phyloP scores from a whole-genome alignment of 768 basidiomycete species.

The Amanita muscaria region DNA sequence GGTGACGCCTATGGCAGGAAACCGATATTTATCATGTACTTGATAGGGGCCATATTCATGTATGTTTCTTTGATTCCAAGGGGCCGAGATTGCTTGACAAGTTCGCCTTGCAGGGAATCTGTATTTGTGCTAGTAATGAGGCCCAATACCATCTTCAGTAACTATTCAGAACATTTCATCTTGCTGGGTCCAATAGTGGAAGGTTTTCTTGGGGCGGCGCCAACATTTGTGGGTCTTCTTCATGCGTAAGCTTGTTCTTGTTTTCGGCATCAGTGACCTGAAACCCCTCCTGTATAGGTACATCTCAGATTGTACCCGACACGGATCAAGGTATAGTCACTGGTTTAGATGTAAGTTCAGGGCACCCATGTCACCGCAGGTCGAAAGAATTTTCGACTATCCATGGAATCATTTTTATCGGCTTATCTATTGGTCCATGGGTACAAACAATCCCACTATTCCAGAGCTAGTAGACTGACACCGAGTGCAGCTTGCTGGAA shows the following conservation, averaged over 20 bases:
- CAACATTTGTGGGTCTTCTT: conserved; percentile 57
- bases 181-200: conserved; percentile 73
- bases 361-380: conserved; percentile 15
- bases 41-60: conserved; percentile 71
- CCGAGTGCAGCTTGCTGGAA: conserved; percentile 29
- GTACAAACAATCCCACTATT: too few relatives aligned
- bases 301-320: conserved; percentile 42
- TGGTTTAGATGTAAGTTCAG: neutral
- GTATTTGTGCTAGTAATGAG: conserved; percentile 74
- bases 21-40: conserved; percentile 55
- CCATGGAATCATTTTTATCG: conserved; percentile 68
- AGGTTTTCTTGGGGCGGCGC: conserved; percentile 69
- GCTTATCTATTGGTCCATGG: conserved; percentile 72
- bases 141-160: conserved; percentile 33
- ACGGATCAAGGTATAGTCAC: conserved; percentile 34
- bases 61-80: conserved; percentile 33
- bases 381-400: conserved; percentile 54
- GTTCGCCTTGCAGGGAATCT: conserved; percentile 50
- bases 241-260: conserved; percentile 42
- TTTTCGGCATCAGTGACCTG: neutral
- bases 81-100: conserved; percentile 53
- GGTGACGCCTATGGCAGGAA: conserved; percentile 75
- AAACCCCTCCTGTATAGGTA: conserved; percentile 34
- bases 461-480: conserved; percentile 9
- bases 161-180: conserved; percentile 62